Conservation (phyloP, 1,284 basidiomycete species). For the Mycosarcoma mackinlayi region DNA sequence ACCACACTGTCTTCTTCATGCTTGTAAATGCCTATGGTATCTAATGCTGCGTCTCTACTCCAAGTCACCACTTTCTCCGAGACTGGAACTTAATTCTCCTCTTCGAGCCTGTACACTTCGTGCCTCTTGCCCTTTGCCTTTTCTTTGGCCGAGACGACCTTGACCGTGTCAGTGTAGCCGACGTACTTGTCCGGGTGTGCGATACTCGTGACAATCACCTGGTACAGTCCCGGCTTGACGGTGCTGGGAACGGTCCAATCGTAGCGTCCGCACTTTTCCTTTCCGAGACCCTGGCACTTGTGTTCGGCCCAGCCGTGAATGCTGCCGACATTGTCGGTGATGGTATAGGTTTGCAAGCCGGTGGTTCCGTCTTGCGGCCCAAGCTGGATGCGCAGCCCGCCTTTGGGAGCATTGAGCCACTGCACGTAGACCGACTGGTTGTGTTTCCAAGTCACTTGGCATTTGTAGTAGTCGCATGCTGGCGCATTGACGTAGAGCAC, state of each 20-base stretch:
- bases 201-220: conserved; percentile 29
- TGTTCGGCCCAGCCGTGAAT: conserved; percentile 15
- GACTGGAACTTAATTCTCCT: neutral
- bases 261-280: conserved; percentile 39
- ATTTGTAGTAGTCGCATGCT: conserved; percentile 31
- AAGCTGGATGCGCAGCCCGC: conserved; percentile 37
- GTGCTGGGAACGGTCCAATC: conserved; percentile 25
- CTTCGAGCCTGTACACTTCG: conserved; percentile 5
- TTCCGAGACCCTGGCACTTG: conserved; percentile 31
- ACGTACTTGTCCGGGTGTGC: conserved; percentile 12
- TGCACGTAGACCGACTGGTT: conserved; percentile 28
- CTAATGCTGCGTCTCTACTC: too few species aligned
- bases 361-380: conserved; percentile 37
- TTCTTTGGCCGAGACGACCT: conserved; percentile 24
- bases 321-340: conserved; percentile 38
- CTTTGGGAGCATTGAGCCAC: conserved; percentile 45
- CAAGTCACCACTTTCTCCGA: too few species aligned
- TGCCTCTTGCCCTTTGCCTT: conserved; percentile 20
- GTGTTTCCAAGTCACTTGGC: conserved; percentile 35
- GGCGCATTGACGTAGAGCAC: conserved; percentile 44
- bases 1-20: too few species aligned
- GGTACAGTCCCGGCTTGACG: conserved; percentile 33
- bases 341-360: conserved; percentile 27
- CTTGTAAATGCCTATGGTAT: too few species aligned
- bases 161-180: conserved; percentile 52